These are phyloP conservation scores for Ensete glaucum DNA, from an alignment of 176 grass and related monocot genomes.

Conservation along the genomic window DNA sequence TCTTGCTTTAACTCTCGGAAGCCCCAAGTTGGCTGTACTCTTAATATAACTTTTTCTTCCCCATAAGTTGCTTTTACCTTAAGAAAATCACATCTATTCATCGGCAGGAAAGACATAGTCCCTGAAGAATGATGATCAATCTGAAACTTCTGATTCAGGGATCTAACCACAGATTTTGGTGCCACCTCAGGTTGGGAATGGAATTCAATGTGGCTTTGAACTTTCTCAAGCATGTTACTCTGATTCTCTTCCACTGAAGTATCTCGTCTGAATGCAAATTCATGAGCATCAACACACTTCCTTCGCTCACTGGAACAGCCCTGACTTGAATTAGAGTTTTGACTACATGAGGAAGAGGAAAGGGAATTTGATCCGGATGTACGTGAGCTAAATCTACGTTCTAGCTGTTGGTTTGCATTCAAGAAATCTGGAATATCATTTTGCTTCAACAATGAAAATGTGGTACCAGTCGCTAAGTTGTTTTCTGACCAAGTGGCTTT, in stretches of 20 bases:
- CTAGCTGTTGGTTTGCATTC: constrained; percentile 23
- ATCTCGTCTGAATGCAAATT: constrained; percentile 45
- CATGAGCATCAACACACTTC: constrained; percentile 23
- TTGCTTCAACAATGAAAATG: constrained; percentile 36
- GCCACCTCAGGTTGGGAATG: constrained; percentile 36
- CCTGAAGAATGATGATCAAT: constrained; percentile 31
- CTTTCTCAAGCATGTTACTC: constrained; percentile 26
- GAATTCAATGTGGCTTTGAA: constrained; percentile 14
- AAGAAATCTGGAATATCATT: constrained; percentile 37
- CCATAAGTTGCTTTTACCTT: constrained; percentile 87
- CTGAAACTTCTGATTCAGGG: constrained; percentile 32
- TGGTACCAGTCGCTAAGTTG: constrained; percentile 23
- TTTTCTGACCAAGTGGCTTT: constrained; percentile 71
- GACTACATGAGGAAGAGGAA: constrained; percentile 49
- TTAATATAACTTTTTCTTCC: constrained; percentile 88
- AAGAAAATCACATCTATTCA: constrained; percentile 40
- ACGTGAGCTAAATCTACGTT: constrained; percentile 38
- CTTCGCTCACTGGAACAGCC: constrained; percentile 46
- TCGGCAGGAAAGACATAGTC: constrained; percentile 5
- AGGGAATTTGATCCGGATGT: constrained; percentile 65
- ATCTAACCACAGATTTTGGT: constrained; percentile 20
- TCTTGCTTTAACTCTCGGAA: constrained; percentile 76
- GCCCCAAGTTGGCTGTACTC: constrained; percentile 57
- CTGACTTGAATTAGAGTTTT: constrained; percentile 66
- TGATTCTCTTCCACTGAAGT: constrained; percentile 51